A percentile compares a stretch with the other conserved stretches of the same genome.
Conservation (phyloP, 345 rosid species). For the Aquilaria sinensis region DNA sequence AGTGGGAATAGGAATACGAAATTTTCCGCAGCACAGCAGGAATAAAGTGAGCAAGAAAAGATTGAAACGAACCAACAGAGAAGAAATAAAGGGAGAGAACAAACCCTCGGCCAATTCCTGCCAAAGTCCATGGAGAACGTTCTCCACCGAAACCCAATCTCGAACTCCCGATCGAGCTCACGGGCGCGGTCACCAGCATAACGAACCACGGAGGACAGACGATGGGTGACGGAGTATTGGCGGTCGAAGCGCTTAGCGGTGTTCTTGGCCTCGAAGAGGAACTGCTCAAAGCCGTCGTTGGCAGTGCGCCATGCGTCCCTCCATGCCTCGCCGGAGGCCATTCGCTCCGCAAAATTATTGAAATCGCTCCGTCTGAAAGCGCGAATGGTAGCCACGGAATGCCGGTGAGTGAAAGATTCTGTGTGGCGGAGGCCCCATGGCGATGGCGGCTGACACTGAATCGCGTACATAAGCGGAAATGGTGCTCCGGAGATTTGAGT, state of each 20-base stretch:
- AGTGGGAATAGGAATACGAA: too few species aligned
- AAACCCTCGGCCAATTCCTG: conserved; percentile 83
- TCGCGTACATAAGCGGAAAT: too few species aligned
- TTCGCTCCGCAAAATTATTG: conserved; percentile 46
- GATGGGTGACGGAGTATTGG: conserved; percentile 68
- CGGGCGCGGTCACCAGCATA: conserved; percentile 65
- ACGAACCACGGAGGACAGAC: conserved; percentile 42
- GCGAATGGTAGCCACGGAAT: conserved; percentile 3
- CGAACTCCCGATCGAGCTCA: conserved; percentile 70
- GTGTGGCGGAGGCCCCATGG: background rate
- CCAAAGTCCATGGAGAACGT: conserved; percentile 54
- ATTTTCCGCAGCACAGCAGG: too few species aligned
- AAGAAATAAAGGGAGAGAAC: conserved; percentile 7
- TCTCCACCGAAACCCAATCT: conserved; percentile 62
- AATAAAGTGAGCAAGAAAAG: background rate
- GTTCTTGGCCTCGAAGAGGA: conserved; percentile 78
- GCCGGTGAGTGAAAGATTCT: too few species aligned
- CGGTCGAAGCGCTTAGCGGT: conserved; percentile 78
- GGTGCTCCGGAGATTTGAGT: too few species aligned
- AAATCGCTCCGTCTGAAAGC: conserved; percentile 62
- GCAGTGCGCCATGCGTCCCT: conserved; percentile 77
- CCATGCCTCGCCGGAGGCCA: conserved; percentile 63
- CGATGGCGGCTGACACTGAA: background rate
- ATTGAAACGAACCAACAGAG: background rate
- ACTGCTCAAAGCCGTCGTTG: conserved; percentile 78